Evolutionary conservation across 2,329 filamentous ascomycete species (phyloP), one percentile per base, ranked within the genome.

Genomic region (Fusarium sublunatum): DNA sequence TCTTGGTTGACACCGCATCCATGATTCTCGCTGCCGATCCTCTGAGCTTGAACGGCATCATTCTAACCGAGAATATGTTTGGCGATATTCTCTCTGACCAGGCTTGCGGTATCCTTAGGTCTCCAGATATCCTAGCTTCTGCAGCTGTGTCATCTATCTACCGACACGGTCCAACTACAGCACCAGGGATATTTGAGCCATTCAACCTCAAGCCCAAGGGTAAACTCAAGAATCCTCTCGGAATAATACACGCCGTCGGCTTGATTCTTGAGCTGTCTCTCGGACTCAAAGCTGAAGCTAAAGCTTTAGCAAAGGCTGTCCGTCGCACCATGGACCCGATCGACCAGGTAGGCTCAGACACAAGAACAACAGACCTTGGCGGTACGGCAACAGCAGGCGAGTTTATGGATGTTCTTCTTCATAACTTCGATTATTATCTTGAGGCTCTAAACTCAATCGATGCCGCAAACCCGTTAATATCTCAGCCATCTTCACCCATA

Each of bases 11-110:
- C 40, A 64, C 45, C 3, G 60, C 69, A 12, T 48, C 70, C 7
- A 63, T 70, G 48, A 34, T 66, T 9, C 46, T 72, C 15, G 39
- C 63, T 9, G 59, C 58, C 6, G 40, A 57, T 5, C 70, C 70
- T 2, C 39, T 38, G 4, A 28, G 15, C 2, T 29, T 72, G 13
- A 72, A 72, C 39, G 69, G 69, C 9, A 47, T 72, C n/a, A 34
- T 72, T 2, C 53, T 71, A 3, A 45, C 56, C 0, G 67, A 70
- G 4, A 72, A 72, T 25, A 64, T 68, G 49, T 71, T 72, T 45
- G 70, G 70, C 1, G 70, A 72, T 26, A 66, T 72, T 11, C 43
- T 72, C 2, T 70, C 68, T 9, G 70, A 72, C 22, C 53, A 69
- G 6, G 68, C 67, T 7, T 59, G 50, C 22, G 68, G 47, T 2